These are phyloP conservation scores for Forsythia suspensa DNA, from an alignment of 257 asterid genomes.

Conservation along the genomic window DNA sequence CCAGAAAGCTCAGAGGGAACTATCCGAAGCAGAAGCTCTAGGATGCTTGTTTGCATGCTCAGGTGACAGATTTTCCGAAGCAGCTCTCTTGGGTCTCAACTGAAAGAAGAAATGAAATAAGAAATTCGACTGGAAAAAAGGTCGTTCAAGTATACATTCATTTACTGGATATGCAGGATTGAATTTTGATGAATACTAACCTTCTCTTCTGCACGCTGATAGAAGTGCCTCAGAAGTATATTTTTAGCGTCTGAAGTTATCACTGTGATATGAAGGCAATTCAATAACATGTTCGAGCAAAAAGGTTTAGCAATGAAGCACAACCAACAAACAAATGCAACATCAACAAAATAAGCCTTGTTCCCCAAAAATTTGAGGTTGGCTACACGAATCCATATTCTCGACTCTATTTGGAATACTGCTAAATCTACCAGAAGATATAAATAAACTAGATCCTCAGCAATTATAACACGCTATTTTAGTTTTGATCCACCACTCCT, in stretches of 20 bases:
- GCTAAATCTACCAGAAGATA: no score
- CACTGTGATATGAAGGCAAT: slow-evolving; percentile 26
- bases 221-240: slow-evolving; percentile 39
- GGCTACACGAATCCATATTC: not conserved
- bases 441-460: no score
- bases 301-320: not conserved
- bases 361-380: not conserved
- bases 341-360: not conserved
- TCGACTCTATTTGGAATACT: not conserved
- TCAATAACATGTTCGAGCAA: not conserved
- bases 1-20: slow-evolving; percentile 14
- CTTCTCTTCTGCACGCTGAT: slow-evolving; percentile 42
- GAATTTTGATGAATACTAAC: slow-evolving; percentile 19
- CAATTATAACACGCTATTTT: no score
- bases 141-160: not conserved
- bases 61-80: slow-evolving; percentile 36
- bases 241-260: slow-evolving; percentile 39
- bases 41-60: slow-evolving; percentile 39
- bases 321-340: not conserved
- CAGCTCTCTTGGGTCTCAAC: slow-evolving; percentile 48
- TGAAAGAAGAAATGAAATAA: slow-evolving; percentile 12
- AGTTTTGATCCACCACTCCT: no score
- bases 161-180: not conserved
- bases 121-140: not conserved
- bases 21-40: slow-evolving; percentile 29